Conservation (phyloP, 805 yeast genomes). For the Grigorovia humatica region DNA sequence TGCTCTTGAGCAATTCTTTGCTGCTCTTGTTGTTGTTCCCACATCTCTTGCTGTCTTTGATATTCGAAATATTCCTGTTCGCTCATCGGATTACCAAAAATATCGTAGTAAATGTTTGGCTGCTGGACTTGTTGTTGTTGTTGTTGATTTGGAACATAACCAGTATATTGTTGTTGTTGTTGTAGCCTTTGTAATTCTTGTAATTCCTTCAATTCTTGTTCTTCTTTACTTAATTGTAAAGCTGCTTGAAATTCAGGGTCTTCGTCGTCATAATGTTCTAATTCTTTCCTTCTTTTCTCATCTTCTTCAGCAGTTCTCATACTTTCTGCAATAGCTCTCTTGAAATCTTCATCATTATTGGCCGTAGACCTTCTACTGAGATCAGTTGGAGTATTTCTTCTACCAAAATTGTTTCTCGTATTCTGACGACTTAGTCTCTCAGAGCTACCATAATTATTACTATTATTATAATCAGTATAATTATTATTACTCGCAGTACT, state of each 20-base stretch:
- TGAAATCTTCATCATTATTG: conserved; percentile 62
- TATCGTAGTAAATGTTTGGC: conserved; percentile 16
- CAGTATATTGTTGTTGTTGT: conserved; percentile 13
- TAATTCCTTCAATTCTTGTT: conserved; percentile 23
- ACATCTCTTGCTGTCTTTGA: conserved; percentile 22
- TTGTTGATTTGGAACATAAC: conserved; percentile 10
- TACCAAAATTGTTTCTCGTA: background rate
- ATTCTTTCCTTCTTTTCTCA: conserved; percentile 40
- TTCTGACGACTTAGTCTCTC: background rate
- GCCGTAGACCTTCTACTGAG: conserved; percentile 9
- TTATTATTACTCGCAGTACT: conserved; percentile 13
- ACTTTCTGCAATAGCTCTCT: conserved; percentile 71
- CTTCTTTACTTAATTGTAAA: conserved; percentile 24
- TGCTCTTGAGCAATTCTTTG: conserved; percentile 22
- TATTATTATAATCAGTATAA: background rate
- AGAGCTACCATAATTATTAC: background rate
- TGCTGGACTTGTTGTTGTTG: conserved; percentile 9
- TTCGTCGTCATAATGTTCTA: conserved; percentile 12
- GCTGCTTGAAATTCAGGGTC: conserved; percentile 25
- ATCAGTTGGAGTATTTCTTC: background rate
- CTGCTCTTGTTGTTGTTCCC: conserved; percentile 22
- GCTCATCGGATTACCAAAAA: conserved; percentile 22
- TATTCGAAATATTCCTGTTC: conserved; percentile 21
- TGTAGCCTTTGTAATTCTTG: conserved; percentile 21
- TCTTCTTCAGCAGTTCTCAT: conserved; percentile 78